phyloP scores from a whole-genome alignment of 495 filamentous ascomycete genomes.

The Chaetomium cochliodes region DNA sequence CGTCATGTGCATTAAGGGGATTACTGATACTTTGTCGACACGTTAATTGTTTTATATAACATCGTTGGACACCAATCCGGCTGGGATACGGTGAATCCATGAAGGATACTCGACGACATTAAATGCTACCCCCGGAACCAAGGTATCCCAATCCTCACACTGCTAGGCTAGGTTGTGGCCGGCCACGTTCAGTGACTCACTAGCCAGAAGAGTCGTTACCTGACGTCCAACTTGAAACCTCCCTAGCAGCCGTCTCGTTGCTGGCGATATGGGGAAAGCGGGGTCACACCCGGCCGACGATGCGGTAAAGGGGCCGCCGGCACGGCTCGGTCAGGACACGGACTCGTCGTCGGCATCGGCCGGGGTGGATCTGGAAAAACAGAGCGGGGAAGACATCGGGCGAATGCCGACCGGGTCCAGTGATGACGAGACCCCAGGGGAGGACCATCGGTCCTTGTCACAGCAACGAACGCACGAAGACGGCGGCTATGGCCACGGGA shows the following conservation, averaged over 20 bases:
- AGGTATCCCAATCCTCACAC: no score
- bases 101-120: no score
- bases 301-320: background rate
- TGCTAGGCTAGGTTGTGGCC: no score
- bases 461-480: conserved; percentile 2
- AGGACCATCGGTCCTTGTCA: background rate
- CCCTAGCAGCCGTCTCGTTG: background rate
- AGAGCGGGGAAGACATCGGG: background rate
- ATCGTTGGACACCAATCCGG: background rate
- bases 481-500: background rate
- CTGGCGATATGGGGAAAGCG: background rate
- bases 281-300: background rate
- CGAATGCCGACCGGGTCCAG: background rate
- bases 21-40: background rate
- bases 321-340: background rate
- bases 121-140: no score
- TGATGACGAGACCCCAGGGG: background rate
- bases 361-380: background rate
- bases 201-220: background rate
- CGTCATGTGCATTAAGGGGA: background rate
- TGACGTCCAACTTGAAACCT: background rate
- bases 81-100: background rate
- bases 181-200: background rate
- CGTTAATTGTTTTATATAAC: background rate
- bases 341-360: conserved; percentile 3